These are phyloP conservation scores for Linum usitatissimum DNA, from an alignment of 345 rosid genomes.

Conservation along the genomic window DNA sequence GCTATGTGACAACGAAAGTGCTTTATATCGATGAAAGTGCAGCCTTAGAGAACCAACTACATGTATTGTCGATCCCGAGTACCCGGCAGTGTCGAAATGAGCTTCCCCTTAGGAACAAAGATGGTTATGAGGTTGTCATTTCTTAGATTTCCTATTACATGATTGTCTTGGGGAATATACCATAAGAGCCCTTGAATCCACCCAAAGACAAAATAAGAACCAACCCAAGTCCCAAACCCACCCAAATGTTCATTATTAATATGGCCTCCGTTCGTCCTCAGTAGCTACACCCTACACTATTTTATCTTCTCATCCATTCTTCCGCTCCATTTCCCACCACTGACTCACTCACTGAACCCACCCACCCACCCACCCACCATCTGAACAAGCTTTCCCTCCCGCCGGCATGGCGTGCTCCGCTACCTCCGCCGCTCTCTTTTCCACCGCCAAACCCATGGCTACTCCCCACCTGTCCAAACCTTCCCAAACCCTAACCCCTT, in stretches of 20 bases:
- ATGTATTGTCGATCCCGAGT: too few relatives aligned
- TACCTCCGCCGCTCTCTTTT: slow-evolving; percentile 44
- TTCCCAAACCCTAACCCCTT: slow-evolving; percentile 29
- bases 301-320: slow-evolving; percentile 7
- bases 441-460: slow-evolving; percentile 31
- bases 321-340: slow-evolving; percentile 22
- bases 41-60: too few relatives aligned
- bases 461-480: slow-evolving; percentile 20
- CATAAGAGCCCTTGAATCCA: too few relatives aligned
- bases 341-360: slow-evolving; percentile 8
- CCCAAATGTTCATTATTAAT: background rate
- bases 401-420: slow-evolving; percentile 58
- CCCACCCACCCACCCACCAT: background rate
- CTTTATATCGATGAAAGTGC: too few relatives aligned
- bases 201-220: too few relatives aligned
- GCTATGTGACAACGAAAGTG: too few relatives aligned
- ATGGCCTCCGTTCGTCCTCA: background rate
- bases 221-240: too few relatives aligned
- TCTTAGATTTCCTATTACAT: too few relatives aligned
- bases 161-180: too few relatives aligned
- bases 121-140: too few relatives aligned
- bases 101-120: too few relatives aligned
- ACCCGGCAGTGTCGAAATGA: too few relatives aligned
- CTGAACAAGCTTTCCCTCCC: background rate
- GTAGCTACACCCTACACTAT: background rate